phyloP scores from a whole-genome alignment of 306 rosid species.

The Leucaena leucocephala region DNA sequence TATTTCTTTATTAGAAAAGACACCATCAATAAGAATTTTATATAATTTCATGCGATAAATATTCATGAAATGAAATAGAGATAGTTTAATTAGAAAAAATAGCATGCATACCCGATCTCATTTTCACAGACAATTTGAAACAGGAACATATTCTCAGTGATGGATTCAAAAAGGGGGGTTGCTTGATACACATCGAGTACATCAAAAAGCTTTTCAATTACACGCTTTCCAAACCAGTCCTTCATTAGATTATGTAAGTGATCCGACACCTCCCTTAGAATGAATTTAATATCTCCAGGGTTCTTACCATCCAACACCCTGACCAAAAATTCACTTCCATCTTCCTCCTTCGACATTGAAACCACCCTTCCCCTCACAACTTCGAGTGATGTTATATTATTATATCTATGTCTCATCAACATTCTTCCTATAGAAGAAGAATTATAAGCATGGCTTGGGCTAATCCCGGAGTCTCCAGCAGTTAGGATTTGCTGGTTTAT shows the following conservation, averaged over 20 bases:
- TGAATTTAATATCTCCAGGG: neutral
- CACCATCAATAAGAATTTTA: neutral
- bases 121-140: constrained; percentile 38
- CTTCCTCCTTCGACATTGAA: constrained; percentile 20
- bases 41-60: neutral
- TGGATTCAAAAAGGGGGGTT: neutral
- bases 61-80: neutral
- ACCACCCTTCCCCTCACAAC: constrained; percentile 7
- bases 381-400: neutral
- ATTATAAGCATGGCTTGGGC: neutral
- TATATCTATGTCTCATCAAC: neutral
- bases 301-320: neutral
- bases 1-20: no score
- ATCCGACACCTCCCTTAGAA: constrained; percentile 14
- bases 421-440: neutral
- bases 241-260: constrained; percentile 29
- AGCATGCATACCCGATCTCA: constrained; percentile 33
- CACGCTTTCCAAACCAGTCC: constrained; percentile 13
- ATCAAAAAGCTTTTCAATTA: constrained; percentile 36
- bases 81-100: neutral
- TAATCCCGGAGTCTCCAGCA: neutral
- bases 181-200: neutral
- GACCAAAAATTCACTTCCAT: constrained; percentile 15
- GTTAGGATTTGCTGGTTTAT: neutral
- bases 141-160: neutral